Base-by-base conservation (phyloP, 306 rosid genomes). In the Carpinus fangiana region DNA sequence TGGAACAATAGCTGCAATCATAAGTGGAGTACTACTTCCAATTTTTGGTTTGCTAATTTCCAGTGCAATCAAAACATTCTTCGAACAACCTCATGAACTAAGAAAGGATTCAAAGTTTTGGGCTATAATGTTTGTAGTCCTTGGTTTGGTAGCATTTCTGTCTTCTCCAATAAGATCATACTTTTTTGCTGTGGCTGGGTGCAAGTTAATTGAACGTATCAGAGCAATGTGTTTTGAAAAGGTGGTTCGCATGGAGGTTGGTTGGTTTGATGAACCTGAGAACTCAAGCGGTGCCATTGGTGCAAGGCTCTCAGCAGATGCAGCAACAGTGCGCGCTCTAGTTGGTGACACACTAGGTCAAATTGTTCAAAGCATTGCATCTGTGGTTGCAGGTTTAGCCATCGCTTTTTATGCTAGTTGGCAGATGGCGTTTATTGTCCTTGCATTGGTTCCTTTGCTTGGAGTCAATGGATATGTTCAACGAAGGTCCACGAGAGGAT, bases 241-340 rank as follows among this genome's bases (percentile, higher is more conserved):
- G 73, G 92, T 90, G 66, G 89, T 93, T 31, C 80, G 75, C 79
- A 93, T 88, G 97, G 98, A 93, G 69, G 89, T 91, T n/a, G 82
- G 91, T 50, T 93, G 98, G 98, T 93, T 93, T 28, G 97, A 93
- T 85, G 96, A 88, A 79, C 89, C 97, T 45, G 89, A 82, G 56
- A 84, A 93, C 83, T 90, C 98, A 2, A 93, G 98, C 5, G 98
- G 97, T 12, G 78, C 84, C 1, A 43, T 93, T 76, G 98, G 98
- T 68, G 91, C 98, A 4, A 88, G 96, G 85, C 93, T 93, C 56
- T 91, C 98, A 7, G 85, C 92, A 3, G 98, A 93, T 80, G 97
- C 98, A 50, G 93, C 98, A 28, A 67, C 84, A 1, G 96, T 93
- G 12, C 91, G 98, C 0, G 90, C 97, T 34, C 83, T 93, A 55